These are phyloP conservation scores for Westerdykella sp. DNA, from an alignment of 2,329 filamentous ascomycete genomes.

Conservation along the genomic window DNA sequence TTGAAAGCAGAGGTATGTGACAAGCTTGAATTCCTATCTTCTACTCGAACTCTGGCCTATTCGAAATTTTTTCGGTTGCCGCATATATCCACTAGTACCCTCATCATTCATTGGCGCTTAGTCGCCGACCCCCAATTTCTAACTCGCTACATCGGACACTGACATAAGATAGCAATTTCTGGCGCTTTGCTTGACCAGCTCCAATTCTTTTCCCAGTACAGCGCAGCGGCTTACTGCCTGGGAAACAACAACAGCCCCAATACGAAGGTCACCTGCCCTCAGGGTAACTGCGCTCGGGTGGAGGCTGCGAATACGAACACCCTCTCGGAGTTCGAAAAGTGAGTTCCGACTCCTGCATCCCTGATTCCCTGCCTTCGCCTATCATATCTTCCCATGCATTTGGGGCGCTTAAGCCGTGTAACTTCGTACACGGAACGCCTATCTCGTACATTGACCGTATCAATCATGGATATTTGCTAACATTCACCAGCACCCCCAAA, in stretches of 20 bases:
- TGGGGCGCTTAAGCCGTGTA: no score
- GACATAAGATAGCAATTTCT: slow-evolving; percentile 31
- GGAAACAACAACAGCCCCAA: slow-evolving; percentile 43
- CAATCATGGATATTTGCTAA: background rate
- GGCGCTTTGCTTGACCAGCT: slow-evolving; percentile 38
- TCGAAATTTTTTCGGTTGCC: no score
- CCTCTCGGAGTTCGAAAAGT: slow-evolving; percentile 47
- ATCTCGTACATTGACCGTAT: background rate
- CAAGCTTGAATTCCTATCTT: background rate
- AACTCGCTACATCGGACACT: slow-evolving; percentile 1
- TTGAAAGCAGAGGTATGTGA: background rate
- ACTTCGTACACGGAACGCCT: no score
- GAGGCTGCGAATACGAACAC: slow-evolving; percentile 43
- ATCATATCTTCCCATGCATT: background rate
- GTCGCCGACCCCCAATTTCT: no score
- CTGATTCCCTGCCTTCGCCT: no score
- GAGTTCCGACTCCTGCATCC: slow-evolving; percentile 9
- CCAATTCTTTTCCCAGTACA: slow-evolving; percentile 46
- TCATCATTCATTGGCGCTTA: no score
- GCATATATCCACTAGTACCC: no score
- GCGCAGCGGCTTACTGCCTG: slow-evolving; percentile 49
- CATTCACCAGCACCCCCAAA: slow-evolving; percentile 19
- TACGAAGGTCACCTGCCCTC: slow-evolving; percentile 40
- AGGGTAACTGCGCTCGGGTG: slow-evolving; percentile 45
- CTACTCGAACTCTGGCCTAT: no score